Conservation (phyloP, 768 basidiomycete genomes). For the Tephrocybe sp. region DNA sequence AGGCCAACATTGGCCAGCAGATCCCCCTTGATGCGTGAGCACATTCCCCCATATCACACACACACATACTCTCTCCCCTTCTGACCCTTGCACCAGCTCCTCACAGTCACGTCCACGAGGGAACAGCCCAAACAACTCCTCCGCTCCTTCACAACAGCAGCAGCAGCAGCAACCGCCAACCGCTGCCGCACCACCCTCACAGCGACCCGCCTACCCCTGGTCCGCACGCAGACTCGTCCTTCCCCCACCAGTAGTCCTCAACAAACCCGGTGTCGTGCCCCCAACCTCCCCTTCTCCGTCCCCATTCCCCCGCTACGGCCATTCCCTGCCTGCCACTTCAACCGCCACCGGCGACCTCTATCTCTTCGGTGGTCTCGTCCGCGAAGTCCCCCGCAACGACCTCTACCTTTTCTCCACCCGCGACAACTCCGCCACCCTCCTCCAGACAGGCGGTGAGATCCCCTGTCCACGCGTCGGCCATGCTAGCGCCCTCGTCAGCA, state of each 20-base stretch:
- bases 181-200: slow-evolving; percentile 20
- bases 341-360: slow-evolving; percentile 88
- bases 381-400: slow-evolving; percentile 88
- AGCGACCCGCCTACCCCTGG: slow-evolving; percentile 79
- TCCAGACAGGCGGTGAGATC: slow-evolving; percentile 87
- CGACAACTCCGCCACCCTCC: slow-evolving; percentile 74
- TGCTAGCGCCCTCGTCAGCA: slow-evolving; percentile 92
- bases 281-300: slow-evolving; percentile 74
- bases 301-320: slow-evolving; percentile 96
- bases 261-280: slow-evolving; percentile 63
- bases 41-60: background rate
- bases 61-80: background rate
- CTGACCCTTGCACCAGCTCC: slow-evolving; percentile 3
- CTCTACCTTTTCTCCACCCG: slow-evolving; percentile 86
- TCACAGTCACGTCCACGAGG: slow-evolving; percentile 20
- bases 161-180: slow-evolving; percentile 3
- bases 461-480: slow-evolving; percentile 95
- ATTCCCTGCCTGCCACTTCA: slow-evolving; percentile 81
- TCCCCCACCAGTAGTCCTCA: slow-evolving; percentile 62
- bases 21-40: slow-evolving; percentile 34
- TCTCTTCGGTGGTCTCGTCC: slow-evolving; percentile 95
- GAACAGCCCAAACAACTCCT: slow-evolving; percentile 19
- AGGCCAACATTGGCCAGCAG: slow-evolving; percentile 19
- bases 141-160: slow-evolving; percentile 4
- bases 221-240: slow-evolving; percentile 71